Percentiles rank a stretch among this genome's conserved stretches.
phyloP scores from a whole-genome alignment of 2,329 filamentous ascomycete genomes.

The Didymella glomerata region DNA sequence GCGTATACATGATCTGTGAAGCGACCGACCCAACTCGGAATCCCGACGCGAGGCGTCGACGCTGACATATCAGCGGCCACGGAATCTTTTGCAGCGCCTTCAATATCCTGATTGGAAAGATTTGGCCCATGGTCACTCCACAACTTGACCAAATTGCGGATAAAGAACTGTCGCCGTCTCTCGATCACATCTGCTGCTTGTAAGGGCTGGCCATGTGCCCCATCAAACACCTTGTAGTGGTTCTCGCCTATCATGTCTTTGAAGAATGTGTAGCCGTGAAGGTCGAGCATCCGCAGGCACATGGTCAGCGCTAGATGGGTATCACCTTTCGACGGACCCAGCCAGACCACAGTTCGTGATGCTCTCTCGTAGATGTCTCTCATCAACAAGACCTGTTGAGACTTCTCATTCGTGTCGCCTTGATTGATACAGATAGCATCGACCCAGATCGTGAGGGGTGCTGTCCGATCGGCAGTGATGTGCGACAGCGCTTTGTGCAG shows the following conservation, averaged over 20 bases:
- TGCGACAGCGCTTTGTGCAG: neutral
- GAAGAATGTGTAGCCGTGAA: neutral
- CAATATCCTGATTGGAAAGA: neutral
- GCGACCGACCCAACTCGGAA: neutral
- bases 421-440: neutral
- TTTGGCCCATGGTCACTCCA: neutral
- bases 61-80: neutral
- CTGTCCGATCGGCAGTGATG: neutral
- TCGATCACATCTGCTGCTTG: neutral
- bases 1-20: neutral
- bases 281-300: neutral
- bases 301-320: neutral
- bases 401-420: neutral
- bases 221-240: neutral
- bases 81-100: neutral
- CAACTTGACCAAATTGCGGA: neutral
- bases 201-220: neutral
- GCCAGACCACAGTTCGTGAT: neutral
- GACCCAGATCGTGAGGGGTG: neutral
- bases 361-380: neutral
- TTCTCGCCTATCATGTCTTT: neutral
- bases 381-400: neutral
- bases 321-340: neutral
- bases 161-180: neutral
- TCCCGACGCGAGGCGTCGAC: neutral